Evolutionary conservation across 2,329 filamentous ascomycete species (phyloP).

Genomic region (Xylariaceae sp.): DNA sequence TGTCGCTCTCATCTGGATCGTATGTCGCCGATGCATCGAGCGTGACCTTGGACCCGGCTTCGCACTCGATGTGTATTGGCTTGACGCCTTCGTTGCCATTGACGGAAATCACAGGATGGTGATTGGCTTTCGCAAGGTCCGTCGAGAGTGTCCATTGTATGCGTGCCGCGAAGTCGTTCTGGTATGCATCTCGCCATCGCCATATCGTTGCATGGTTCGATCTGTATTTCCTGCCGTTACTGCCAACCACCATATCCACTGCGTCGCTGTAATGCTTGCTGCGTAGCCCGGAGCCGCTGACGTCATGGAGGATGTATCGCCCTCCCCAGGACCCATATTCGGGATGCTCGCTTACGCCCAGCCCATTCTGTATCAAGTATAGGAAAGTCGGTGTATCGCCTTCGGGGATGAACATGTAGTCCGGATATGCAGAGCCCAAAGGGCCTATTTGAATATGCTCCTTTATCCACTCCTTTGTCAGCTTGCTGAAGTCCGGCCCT

Average conservation of each 20-base stretch:
- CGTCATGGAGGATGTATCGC: slow-evolving; percentile 14
- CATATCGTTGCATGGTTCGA: slow-evolving; percentile 13
- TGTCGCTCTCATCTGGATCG: slow-evolving; percentile 35
- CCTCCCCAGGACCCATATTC: slow-evolving; percentile 42
- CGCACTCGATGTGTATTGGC: slow-evolving; percentile 5
- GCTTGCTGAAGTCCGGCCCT: slow-evolving; percentile 35
- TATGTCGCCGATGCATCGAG: slow-evolving; percentile 38
- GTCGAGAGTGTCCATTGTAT: slow-evolving; percentile 15
- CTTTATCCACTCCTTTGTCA: slow-evolving; percentile 42
- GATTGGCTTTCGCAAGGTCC: slow-evolving; percentile 29
- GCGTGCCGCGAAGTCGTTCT: slow-evolving; percentile 19
- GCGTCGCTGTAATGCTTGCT: slow-evolving; percentile 8
- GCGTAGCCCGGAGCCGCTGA: background rate
- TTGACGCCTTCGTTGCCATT: slow-evolving; percentile 31
- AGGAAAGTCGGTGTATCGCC: slow-evolving; percentile 40
- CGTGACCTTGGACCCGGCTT: slow-evolving; percentile 26
- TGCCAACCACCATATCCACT: slow-evolving; percentile 9
- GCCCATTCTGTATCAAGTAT: slow-evolving; percentile 40
- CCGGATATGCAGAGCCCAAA: slow-evolving; percentile 34
- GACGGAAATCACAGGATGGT: slow-evolving; percentile 37
- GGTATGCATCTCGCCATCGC: slow-evolving; percentile 19
- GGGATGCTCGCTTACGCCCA: slow-evolving; percentile 36
- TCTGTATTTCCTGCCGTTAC: slow-evolving; percentile 8
- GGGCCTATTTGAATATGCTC: slow-evolving; percentile 39
- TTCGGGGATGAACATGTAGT: slow-evolving; percentile 42